These are phyloP conservation scores for Trichomonas gallinae DNA, from an alignment of 208 protist species.

Conservation along the genomic window DNA sequence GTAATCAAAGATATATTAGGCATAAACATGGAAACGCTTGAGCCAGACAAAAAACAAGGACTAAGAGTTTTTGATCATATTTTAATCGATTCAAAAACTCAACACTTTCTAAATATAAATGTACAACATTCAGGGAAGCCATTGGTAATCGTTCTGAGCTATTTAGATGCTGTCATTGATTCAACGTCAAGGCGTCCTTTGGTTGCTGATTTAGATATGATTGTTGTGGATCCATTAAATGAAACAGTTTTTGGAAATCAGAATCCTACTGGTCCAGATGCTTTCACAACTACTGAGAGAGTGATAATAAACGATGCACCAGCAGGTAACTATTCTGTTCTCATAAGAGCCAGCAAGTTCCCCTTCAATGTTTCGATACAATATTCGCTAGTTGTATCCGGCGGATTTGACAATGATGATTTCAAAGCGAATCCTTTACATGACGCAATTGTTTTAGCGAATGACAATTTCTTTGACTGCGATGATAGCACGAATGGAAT, in stretches of 20 bases:
- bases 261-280: neutral
- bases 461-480: too few species aligned
- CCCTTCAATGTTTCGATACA: neutral
- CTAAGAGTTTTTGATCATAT: neutral
- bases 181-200: neutral
- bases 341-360: neutral
- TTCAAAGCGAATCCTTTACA: neutral
- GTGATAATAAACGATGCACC: neutral
- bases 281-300: neutral
- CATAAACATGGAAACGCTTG: too few species aligned
- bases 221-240: neutral
- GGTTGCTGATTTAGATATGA: neutral
- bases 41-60: too few species aligned
- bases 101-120: neutral
- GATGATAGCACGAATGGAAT: too few species aligned
- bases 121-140: neutral
- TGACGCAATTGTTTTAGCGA: too few species aligned
- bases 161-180: neutral
- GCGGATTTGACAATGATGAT: neutral
- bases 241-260: neutral
- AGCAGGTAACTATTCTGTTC: neutral
- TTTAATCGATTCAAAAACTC: neutral
- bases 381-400: neutral
- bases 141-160: neutral
- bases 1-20: neutral